These are phyloP conservation scores for Microsporum canis DNA, from an alignment of 2,329 filamentous ascomycete genomes.

Conservation along the genomic window DNA sequence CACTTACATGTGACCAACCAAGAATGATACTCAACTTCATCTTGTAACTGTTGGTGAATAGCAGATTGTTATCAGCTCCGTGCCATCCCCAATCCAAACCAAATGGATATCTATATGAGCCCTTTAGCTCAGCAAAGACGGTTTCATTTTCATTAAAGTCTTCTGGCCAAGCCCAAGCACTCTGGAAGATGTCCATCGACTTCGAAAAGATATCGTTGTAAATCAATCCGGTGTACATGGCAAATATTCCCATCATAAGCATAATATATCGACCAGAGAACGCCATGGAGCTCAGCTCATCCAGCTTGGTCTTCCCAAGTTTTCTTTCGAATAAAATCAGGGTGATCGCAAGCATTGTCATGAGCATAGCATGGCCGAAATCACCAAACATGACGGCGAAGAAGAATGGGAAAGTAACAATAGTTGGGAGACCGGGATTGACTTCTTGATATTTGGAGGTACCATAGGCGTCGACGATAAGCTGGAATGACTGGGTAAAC, in stretches of 20 bases:
- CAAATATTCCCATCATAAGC: slow-evolving; percentile 94
- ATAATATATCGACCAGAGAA: slow-evolving; percentile 99
- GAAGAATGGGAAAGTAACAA: slow-evolving; percentile 97
- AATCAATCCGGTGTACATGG: slow-evolving; percentile 89
- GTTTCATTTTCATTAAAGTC: slow-evolving; percentile 54
- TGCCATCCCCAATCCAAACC: slow-evolving; percentile 96
- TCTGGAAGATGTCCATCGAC: slow-evolving; percentile 76
- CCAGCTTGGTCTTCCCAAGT: slow-evolving; percentile 72
- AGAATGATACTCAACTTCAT: slow-evolving; percentile 99
- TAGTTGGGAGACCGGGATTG: slow-evolving; percentile 88
- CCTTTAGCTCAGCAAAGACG: slow-evolving; percentile 56
- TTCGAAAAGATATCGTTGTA: slow-evolving; percentile 98
- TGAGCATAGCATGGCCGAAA: slow-evolving; percentile 83
- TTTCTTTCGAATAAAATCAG: slow-evolving; percentile 98
- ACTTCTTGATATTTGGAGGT: slow-evolving; percentile 95
- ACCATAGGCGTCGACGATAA: slow-evolving; percentile 96
- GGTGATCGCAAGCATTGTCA: slow-evolving; percentile 68
- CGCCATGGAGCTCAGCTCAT: slow-evolving; percentile 95
- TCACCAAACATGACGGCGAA: slow-evolving; percentile 99
- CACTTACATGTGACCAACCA: slow-evolving; percentile 69
- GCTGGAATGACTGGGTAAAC: slow-evolving; percentile 96
- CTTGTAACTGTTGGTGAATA: slow-evolving; percentile 98
- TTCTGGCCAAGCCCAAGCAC: slow-evolving; percentile 76
- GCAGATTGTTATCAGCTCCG: slow-evolving; percentile 81
- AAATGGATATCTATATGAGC: slow-evolving; percentile 82